These are phyloP conservation scores for Smittium culicis DNA, from an alignment of 371 early-diverging fungal species.

Conservation along the genomic window DNA sequence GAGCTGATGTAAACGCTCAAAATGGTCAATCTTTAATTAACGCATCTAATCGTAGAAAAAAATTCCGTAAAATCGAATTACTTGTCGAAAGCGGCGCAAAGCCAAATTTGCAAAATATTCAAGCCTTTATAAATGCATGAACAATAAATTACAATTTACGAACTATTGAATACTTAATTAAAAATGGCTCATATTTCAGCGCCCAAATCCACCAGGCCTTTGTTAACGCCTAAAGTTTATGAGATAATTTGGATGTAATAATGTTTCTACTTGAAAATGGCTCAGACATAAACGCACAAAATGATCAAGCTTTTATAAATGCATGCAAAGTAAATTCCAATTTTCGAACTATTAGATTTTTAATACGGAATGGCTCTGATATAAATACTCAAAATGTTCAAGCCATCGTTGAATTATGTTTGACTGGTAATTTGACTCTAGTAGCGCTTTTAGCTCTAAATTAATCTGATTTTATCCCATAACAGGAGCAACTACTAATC, in stretches of 20 bases:
- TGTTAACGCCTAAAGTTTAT: background rate
- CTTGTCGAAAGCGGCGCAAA: too few species aligned
- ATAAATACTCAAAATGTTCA: background rate
- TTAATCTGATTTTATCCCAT: too few species aligned
- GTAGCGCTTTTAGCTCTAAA: too few species aligned
- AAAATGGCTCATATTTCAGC: background rate
- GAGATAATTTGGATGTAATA: background rate
- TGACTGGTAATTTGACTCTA: background rate
- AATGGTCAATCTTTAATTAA: background rate
- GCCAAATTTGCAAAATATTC: too few species aligned
- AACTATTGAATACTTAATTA: background rate
- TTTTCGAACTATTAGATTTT: background rate
- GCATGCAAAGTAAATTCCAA: background rate
- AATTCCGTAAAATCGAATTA: too few species aligned
- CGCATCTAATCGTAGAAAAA: background rate
- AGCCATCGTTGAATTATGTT: background rate
- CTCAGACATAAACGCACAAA: background rate
- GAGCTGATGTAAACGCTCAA: background rate
- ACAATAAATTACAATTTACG: background rate
- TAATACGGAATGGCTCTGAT: background rate
- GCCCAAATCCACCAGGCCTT: background rate
- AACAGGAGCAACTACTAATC: background rate
- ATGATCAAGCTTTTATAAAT: background rate
- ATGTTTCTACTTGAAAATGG: background rate
- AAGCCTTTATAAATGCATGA: too few species aligned